A percentile compares a stretch with the other conserved stretches of the same genome.
These are phyloP conservation scores for Quercus lobata DNA, from an alignment of 331 rosid species.

Conservation along the genomic window DNA sequence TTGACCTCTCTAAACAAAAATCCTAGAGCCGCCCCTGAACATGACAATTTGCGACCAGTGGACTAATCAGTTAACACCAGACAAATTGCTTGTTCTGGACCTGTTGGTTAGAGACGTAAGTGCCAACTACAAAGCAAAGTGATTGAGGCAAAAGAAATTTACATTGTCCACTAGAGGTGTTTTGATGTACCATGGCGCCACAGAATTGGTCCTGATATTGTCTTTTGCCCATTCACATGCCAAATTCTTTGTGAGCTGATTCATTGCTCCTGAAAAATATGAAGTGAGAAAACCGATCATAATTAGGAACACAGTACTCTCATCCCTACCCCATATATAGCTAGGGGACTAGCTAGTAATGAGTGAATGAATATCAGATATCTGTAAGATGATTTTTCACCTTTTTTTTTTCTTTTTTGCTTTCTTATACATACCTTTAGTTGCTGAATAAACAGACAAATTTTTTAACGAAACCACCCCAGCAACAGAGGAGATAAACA, in stretches of 20 bases:
- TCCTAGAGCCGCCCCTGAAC: no score
- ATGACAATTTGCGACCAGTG: no score
- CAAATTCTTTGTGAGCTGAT: constrained; percentile 32
- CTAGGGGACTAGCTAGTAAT: no score
- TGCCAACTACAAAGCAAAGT: no score
- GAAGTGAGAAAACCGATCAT: not conserved
- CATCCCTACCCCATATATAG: no score
- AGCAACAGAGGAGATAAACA: constrained; percentile 43
- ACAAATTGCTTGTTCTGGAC: no score
- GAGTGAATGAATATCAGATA: not conserved
- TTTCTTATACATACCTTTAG: constrained; percentile 21
- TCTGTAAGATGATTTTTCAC: not conserved
- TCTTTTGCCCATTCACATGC: constrained; percentile 52
- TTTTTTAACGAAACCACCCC: constrained; percentile 21
- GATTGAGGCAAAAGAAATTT: not conserved
- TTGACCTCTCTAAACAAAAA: no score
- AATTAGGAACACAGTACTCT: not conserved
- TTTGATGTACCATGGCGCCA: constrained; percentile 36
- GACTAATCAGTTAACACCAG: no score
- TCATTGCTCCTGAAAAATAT: constrained; percentile 37
- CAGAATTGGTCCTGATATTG: constrained; percentile 39
- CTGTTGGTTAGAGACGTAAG: no score
- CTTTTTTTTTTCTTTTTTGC: no score
- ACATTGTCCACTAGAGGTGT: constrained; percentile 40
- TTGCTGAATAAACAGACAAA: constrained; percentile 33